Percentiles rank a stretch among this genome's conserved stretches.
phyloP scores from a whole-genome alignment of 305 asterid genomes.

The Fraxinus platypoda region DNA sequence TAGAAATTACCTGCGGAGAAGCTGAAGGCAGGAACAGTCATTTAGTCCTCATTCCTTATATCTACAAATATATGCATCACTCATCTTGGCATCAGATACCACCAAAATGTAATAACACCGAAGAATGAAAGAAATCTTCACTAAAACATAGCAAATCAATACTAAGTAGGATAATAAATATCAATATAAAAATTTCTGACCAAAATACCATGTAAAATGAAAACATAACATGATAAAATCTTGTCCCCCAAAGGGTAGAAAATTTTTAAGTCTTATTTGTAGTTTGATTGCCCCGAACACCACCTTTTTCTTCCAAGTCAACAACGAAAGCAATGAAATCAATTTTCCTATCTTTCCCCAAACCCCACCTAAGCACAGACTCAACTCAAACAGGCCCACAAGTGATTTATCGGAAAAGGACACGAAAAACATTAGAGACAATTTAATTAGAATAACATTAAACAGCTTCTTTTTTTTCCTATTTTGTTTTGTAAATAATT shows the following conservation, averaged over 20 bases:
- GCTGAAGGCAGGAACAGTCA: constrained; percentile 60
- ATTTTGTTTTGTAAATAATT: background rate
- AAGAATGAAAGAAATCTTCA: background rate
- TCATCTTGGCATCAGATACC: constrained; percentile 18
- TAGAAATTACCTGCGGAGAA: constrained; percentile 93
- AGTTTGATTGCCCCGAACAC: background rate
- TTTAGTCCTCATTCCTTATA: constrained; percentile 20
- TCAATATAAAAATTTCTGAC: background rate
- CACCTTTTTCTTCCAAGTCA: constrained; percentile 8
- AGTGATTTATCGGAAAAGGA: background rate
- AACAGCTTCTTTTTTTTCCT: background rate
- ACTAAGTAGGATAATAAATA: background rate
- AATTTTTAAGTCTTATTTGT: background rate
- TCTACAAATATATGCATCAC: constrained; percentile 1
- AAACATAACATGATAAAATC: background rate
- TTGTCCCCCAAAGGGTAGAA: background rate
- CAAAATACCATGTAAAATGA: background rate
- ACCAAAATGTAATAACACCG: constrained; percentile 1
- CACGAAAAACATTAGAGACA: background rate
- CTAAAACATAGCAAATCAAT: background rate
- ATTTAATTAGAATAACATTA: background rate
- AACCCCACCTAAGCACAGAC: background rate
- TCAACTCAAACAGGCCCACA: background rate
- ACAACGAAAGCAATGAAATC: constrained; percentile 1
- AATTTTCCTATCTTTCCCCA: background rate